Base-by-base conservation (phyloP, 2,329 filamentous ascomycete species). In the Colletotrichum salicis region DNA sequence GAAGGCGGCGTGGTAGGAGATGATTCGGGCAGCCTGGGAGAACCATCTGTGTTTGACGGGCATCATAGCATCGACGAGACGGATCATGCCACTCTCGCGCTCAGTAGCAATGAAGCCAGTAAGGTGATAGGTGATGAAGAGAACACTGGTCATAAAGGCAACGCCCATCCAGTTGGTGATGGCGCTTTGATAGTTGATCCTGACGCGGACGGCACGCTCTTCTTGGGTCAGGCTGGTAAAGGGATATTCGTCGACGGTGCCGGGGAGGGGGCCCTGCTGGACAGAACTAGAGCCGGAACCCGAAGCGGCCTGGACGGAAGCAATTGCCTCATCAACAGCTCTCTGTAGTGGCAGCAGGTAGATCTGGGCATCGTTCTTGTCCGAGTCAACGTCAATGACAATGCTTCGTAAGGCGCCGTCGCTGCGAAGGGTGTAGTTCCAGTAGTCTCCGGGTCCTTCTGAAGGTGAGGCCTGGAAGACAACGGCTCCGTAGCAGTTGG, bases 41-140 rank as follows among this genome's bases (percentile, higher is more conserved):
- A 94, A 87, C 94, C 94, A 97, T 55, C 89, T 85, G 60, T 87
- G 87, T 66, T 87, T 87, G 67, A 93, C 93, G 0, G 94, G 92
- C 86, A 96, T 95, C 94, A 97, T 97, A 66, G 94, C 92, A 81
- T 98, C 95, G 55, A 98, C 90, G 33, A 98, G 86, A 74, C 95
- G 93, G 5, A 94, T 94, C 88, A 97, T 96, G 70, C 95, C 95
- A 19, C 91, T 86, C 83, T 98, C 95, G 67, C 95, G 87, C 82
- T 98, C 95, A 2, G 91, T 90, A 8, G 95, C 95, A 79, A 97
- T 92, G 76, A 95, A 91, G 10, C 95, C 95, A 0, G 94, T 94
- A 68, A 97, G 85, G 77, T 98, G 95, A 79, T 97, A 98, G 48
- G 92, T 92, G 31, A 97, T 89, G 66, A 94, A 94, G 57, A 96